phyloP scores from a whole-genome alignment of 1,284 basidiomycete species.

The Cutaneotrichosporon sp. region DNA sequence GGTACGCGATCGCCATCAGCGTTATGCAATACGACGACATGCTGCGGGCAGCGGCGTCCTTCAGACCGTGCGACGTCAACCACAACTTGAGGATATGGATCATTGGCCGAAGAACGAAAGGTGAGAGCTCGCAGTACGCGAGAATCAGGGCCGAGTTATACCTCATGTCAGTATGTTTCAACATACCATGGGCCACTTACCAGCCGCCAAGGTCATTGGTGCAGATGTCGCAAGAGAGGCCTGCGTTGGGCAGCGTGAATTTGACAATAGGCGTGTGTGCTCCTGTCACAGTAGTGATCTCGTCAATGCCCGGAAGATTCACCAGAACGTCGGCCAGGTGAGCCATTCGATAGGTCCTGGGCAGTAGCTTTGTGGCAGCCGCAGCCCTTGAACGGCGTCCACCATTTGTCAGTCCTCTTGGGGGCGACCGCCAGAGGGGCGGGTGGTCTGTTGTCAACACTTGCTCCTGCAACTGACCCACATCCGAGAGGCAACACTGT shows the following conservation, averaged over 20 bases:
- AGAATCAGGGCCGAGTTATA: slow-evolving; percentile 48
- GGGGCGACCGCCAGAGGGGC: neutral
- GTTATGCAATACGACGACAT: slow-evolving; percentile 49
- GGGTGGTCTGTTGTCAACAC: slow-evolving; percentile 8
- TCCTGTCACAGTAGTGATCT: slow-evolving; percentile 23
- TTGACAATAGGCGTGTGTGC: slow-evolving; percentile 47
- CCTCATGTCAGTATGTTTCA: slow-evolving; percentile 16
- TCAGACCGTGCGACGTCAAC: slow-evolving; percentile 39
- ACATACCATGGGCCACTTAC: slow-evolving; percentile 26
- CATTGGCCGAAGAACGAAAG: slow-evolving; percentile 45
- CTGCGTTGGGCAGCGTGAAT: slow-evolving; percentile 27
- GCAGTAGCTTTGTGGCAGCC: neutral
- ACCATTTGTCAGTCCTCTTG: neutral
- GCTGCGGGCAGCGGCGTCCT: slow-evolving; percentile 36
- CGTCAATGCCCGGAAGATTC: slow-evolving; percentile 13
- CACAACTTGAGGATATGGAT: slow-evolving; percentile 47
- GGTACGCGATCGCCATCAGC: slow-evolving; percentile 47
- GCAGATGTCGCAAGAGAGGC: slow-evolving; percentile 42
- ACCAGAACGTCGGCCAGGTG: no score
- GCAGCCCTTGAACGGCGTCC: neutral
- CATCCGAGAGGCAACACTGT: slow-evolving; percentile 34
- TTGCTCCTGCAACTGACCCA: slow-evolving; percentile 15
- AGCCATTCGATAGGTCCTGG: no score
- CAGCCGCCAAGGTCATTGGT: slow-evolving; percentile 47
- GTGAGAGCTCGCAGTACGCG: slow-evolving; percentile 43